Evolutionary conservation across 345 rosid genomes (phyloP).

Genomic region (Salix exigua): DNA sequence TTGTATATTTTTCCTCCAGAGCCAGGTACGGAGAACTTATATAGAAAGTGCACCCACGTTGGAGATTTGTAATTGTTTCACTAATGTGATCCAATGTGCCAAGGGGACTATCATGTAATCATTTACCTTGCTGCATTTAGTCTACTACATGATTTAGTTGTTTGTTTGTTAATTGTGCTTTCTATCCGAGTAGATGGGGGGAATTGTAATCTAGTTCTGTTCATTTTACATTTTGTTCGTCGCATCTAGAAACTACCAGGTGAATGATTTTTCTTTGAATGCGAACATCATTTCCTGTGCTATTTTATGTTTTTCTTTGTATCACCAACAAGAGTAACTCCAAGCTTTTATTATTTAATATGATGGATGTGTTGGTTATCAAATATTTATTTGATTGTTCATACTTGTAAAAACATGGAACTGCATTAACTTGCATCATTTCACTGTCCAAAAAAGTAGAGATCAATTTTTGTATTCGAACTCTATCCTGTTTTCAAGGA

Average conservation of each 20-base stretch:
- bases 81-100: slow-evolving; percentile 15
- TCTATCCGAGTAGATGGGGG: not conserved
- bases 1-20: slow-evolving; percentile 29
- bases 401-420: not conserved
- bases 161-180: slow-evolving; percentile 5
- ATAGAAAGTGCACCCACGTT: slow-evolving; percentile 12
- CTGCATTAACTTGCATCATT: not conserved
- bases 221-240: not conserved
- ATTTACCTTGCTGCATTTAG: not conserved
- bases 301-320: not conserved
- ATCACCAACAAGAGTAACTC: not conserved
- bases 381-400: not conserved
- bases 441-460: not conserved
- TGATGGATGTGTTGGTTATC: not conserved
- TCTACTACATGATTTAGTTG: not conserved
- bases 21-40: slow-evolving; percentile 28
- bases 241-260: slow-evolving; percentile 5
- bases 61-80: slow-evolving; percentile 21
- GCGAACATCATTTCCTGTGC: not conserved
- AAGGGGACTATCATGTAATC: slow-evolving; percentile 4
- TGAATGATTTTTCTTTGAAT: slow-evolving; percentile 2
- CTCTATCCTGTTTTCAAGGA: too few species aligned
- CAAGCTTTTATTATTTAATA: not conserved
- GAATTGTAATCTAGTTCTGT: not conserved
- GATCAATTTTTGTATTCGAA: too few species aligned